Evolutionary conservation across 352 stramenopile species (phyloP), one percentile per base, ranked within the genome.

Genomic region (Sclerospora graminicola): DNA sequence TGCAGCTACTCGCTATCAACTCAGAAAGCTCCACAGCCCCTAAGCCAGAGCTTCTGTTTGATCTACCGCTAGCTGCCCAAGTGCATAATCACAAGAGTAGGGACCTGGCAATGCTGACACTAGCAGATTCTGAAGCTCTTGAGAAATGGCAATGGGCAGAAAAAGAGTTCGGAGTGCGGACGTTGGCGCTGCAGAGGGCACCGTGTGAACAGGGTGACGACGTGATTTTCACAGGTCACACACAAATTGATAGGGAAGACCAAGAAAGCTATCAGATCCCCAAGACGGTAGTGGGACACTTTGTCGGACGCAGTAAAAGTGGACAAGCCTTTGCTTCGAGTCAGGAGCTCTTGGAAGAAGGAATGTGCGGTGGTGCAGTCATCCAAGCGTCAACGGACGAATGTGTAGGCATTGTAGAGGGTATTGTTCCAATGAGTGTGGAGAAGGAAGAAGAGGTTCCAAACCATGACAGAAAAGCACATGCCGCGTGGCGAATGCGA

Each of bases 311-410:
- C 35, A 84, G 60, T 41, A 41, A 45, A 4, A 63, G 77, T 26
- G 56, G 72, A 26, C 79, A 90, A 43, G 73, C 68, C 36, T 90
- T 90, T 32, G 75, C 72, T 0, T 83, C 60, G 69, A 90, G 73
- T 54, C 60, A 76, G 37, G 62, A 83, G 40, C 57, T 88, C 8
- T 45, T 90, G 23, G 69, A 83, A 41, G 75, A 90, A 61, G 79
- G 79, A 19, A 90, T 90, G 79, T 90, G 79, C 34, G 79, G 79
- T 11, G 79, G 79, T 13, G 79, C 79, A 0, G 79, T 86, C 10
- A 20, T 87, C 23, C 48, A 65, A 42, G 48, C 35, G 18, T 34
- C 45, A 0, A 50, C 50, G 6, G 50, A 63, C 15, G 42, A 66
- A 31, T 85, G 73, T 30, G 64, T 87, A 28, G 79, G 79, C 2